Evolutionary conservation across 2,329 filamentous ascomycete genomes (phyloP).

Genomic region (Fusarium praegraminearum): DNA sequence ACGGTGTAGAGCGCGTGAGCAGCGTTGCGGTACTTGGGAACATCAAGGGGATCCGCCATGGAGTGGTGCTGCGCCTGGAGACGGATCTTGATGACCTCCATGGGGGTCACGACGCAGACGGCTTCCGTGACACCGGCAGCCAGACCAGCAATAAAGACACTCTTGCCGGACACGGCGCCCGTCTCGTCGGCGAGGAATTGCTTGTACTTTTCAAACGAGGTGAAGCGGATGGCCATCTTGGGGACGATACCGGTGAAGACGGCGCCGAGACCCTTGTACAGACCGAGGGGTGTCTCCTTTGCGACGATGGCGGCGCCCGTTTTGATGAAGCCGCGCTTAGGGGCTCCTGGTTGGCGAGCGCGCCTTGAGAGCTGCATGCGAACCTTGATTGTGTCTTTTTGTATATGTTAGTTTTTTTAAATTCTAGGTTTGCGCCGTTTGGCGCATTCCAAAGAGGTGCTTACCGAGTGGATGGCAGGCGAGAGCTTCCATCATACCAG

Average conservation of each 20-base stretch:
- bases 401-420: conserved; percentile 8
- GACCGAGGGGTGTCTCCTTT: conserved; percentile 88
- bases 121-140: conserved; percentile 96
- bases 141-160: conserved; percentile 82
- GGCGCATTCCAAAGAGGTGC: conserved; percentile 42
- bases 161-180: conserved; percentile 75
- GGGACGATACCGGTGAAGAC: conserved; percentile 96
- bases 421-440: conserved; percentile 8
- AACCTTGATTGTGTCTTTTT: conserved; percentile 93
- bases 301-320: conserved; percentile 89
- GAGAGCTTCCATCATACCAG: conserved; percentile 99
- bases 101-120: conserved; percentile 94
- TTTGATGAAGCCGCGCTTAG: conserved; percentile 86
- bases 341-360: conserved; percentile 83
- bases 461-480: conserved; percentile 92
- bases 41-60: conserved; percentile 95
- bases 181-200: conserved; percentile 78
- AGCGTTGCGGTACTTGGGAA: conserved; percentile 97
- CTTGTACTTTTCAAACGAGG: conserved; percentile 97
- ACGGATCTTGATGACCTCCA: conserved; percentile 99
- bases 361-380: conserved; percentile 97
- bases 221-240: conserved; percentile 99
- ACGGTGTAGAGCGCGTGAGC: conserved; percentile 88
- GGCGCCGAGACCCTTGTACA: conserved; percentile 98
- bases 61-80: conserved; percentile 98